Base-by-base conservation (phyloP, 495 filamentous ascomycete species). In the Tuber magnatum region DNA sequence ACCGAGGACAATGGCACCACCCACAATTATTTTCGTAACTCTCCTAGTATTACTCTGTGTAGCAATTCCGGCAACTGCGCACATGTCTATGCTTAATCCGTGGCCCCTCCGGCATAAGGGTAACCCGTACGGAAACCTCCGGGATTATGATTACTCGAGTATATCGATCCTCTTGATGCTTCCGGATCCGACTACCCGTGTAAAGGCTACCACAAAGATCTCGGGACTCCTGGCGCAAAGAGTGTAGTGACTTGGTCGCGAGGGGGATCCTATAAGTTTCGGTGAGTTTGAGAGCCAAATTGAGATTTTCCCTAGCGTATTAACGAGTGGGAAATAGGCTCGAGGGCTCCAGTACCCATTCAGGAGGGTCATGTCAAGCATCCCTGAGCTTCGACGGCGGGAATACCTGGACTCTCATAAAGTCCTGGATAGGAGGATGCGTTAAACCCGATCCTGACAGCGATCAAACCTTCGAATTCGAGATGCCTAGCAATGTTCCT, bases 331-430 rank as follows among this genome's bases (percentile, higher is more conserved):
- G 12, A 24, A 69, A 41, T 12, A 81, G 81, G 40, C 75, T 83
- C 48, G 75, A 44, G 69, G 84, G 84, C 20, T 78, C 75, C 32
- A 88, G 90, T 4, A 85, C 85, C 39, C 90, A 92, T 80, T 85
- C 84, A 68, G 90, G 90, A 35, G 90, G 90, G 1, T 90, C 89
- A 8, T 92, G 90, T 81, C 90, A 92, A 76, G 83, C 91, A 61
- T 83, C 86, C 39, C 81, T 92, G 68, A 90, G 90, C 35, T 88
- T 87, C 71, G 90, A 91, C 80, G 83, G 84, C 73, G 85, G 87
- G 39, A 84, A 85, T 76, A 85, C 84, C 14, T 91, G 87, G 83
- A 85, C 87, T 73, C 90, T 91, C 77, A 89, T 92, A 75, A 85
- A 91, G 81, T 88, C 86, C 18, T 87, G 90, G 69, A 83, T 88